Base-by-base conservation (phyloP, 208 protist genomes). In the Balamuthia mandrillaris region DNA sequence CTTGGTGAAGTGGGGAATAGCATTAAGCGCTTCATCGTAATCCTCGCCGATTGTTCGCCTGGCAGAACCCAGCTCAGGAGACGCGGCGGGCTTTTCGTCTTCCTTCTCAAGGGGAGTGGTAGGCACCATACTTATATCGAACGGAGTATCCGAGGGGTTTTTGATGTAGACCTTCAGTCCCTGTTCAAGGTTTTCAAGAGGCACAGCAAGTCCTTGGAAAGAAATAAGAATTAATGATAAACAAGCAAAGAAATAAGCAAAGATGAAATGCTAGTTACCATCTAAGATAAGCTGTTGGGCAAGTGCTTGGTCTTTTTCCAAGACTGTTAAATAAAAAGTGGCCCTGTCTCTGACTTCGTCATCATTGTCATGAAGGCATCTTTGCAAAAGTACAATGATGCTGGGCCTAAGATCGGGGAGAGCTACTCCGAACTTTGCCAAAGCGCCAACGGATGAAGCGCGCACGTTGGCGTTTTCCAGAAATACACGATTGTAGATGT, bases 311-410 rank as follows among this genome's bases (percentile, higher is more conserved):
- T 95, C 87, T 16, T 84, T 77, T n/a, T 94, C 45, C 45, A 99
- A 94, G 3, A 98, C 60, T 65, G 87, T 89, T 65, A 95, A 88
- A 91, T 97, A 98, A 29, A 98, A 91, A 35, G 96, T 89, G 6
- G 97, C 97, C 45, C 98, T 93, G 88, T 99, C 98, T 18, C 98
- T 93, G 39, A 99, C 98, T 91, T 99, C 98, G 92, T 99, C 98
- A 89, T 99, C 97, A 31, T 84, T 91, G 93, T 99, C 98, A 56
- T 89, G 92, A 72, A 97, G 91, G 86, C 96, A 97, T 65, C 94
- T 45, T 14, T 31, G 92, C 54, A 99, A 91, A 12, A 98, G 89
- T n/a, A 90, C 87, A 5, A 94, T 78, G 68, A 98, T 96, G 39
- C 93, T 95, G 18, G 87, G 85, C 35, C 95, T 93, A 44, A 98